These are phyloP conservation scores for Calonectria leucothoes DNA, from an alignment of 2,329 filamentous ascomycete genomes.

Conservation along the genomic window DNA sequence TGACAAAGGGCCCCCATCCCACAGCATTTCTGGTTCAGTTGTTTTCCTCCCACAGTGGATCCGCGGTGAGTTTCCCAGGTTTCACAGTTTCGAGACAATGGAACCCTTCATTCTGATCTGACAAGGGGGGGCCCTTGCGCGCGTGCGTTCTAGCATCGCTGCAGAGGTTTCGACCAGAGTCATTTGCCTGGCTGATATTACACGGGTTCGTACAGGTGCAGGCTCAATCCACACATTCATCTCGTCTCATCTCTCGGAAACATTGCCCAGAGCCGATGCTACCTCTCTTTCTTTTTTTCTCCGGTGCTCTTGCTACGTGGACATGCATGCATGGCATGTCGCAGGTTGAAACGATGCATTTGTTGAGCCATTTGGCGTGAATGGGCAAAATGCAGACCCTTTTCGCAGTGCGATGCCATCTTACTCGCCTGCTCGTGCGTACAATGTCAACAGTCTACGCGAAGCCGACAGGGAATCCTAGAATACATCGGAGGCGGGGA, in stretches of 20 bases:
- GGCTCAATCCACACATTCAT: neutral
- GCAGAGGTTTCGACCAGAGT: neutral
- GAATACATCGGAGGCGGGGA: neutral
- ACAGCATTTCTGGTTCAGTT: neutral
- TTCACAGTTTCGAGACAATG: slow-evolving; percentile 7
- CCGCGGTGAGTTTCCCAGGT: neutral
- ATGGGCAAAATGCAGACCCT: too few species aligned
- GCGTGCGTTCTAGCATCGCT: neutral
- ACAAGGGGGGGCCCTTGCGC: slow-evolving; percentile 1
- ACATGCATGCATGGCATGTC: neutral
- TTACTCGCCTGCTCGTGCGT: neutral
- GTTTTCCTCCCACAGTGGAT: neutral
- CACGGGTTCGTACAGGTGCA: neutral
- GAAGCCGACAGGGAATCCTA: neutral
- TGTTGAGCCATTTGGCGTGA: too few species aligned
- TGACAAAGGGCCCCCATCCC: neutral
- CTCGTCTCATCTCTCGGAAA: slow-evolving; percentile 2
- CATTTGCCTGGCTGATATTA: neutral
- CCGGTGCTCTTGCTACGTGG: neutral
- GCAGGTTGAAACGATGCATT: neutral
- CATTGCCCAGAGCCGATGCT: neutral
- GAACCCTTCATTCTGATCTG: neutral
- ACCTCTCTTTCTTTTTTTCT: too few species aligned
- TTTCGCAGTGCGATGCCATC: neutral
- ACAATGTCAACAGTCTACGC: neutral